These are phyloP conservation scores for Penicillium sclerotigenum DNA, from an alignment of 2,329 filamentous ascomycete genomes.

Conservation along the genomic window DNA sequence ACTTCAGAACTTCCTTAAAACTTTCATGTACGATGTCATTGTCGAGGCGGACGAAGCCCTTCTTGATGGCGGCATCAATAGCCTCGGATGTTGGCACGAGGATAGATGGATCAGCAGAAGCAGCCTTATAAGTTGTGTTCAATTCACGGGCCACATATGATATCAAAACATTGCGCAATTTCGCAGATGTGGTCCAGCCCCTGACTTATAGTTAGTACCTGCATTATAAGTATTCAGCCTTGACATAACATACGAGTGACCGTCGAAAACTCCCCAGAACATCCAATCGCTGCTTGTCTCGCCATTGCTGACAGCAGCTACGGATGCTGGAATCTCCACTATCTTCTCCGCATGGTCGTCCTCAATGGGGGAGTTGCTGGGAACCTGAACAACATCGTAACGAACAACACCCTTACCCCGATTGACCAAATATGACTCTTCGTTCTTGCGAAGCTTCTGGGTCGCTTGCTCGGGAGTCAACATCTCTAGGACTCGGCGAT, in stretches of 20 bases:
- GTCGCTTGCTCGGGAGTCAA: constrained; percentile 91
- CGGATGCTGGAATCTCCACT: constrained; percentile 72
- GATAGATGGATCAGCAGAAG: constrained; percentile 55
- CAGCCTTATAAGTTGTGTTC: constrained; percentile 83
- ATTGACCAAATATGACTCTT: constrained; percentile 88
- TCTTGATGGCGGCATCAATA: constrained; percentile 88
- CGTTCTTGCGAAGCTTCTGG: constrained; percentile 79
- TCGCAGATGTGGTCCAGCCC: constrained; percentile 97
- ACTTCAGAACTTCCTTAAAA: constrained; percentile 84
- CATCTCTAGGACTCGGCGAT: constrained; percentile 89
- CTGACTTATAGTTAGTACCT: constrained; percentile 45
- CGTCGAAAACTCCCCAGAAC: constrained; percentile 99
- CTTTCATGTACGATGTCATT: constrained; percentile 93
- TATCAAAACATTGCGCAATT: constrained; percentile 87
- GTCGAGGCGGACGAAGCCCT: constrained; percentile 82
- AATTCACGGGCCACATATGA: constrained; percentile 89
- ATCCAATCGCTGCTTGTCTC: constrained; percentile 82
- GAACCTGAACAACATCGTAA: constrained; percentile 91
- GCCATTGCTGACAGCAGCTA: constrained; percentile 54
- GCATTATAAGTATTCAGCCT: neutral
- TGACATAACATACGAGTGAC: constrained; percentile 70
- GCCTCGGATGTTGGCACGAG: constrained; percentile 71
- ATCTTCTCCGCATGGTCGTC: constrained; percentile 99
- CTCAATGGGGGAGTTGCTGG: constrained; percentile 96
- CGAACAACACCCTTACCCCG: constrained; percentile 86